Percentiles rank a stretch among this genome's conserved stretches.
These are phyloP conservation scores for Talaromyces marneffei DNA, from an alignment of 2,329 filamentous ascomycete species.

Conservation along the genomic window DNA sequence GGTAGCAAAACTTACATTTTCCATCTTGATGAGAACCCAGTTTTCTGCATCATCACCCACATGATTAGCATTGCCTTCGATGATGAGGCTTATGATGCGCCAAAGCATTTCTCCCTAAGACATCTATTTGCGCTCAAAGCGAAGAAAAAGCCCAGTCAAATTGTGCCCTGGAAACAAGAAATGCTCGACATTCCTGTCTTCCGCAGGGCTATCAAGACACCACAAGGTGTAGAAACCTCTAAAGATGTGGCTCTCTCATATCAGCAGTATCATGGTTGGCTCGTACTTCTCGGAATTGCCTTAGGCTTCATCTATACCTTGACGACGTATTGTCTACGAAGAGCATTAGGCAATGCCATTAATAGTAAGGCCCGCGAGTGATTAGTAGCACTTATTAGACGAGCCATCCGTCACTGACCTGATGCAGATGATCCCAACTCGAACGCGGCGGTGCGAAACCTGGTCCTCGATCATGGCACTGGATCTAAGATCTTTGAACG, in stretches of 20 bases:
- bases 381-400: not conserved
- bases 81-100: conserved; percentile 9
- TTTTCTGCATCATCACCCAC: conserved; percentile 15
- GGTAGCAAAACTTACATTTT: not conserved
- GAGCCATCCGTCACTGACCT: not conserved
- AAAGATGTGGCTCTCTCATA: not conserved
- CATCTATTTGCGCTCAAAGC: not conserved
- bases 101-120: not conserved
- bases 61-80: conserved; percentile 13
- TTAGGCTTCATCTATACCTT: not conserved
- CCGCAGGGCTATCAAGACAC: not conserved
- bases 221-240: not conserved
- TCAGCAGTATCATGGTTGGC: not conserved
- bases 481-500: not conserved
- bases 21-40: conserved; percentile 13
- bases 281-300: not conserved
- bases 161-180: not conserved
- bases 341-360: not conserved
- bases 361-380: not conserved
- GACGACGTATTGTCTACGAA: not conserved
- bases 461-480: not conserved
- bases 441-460: not conserved
- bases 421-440: not conserved
- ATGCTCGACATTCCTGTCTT: conserved; percentile 1
- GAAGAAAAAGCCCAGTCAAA: not conserved